Conservation (phyloP, 768 basidiomycete species). For the Cubamyces sp. region DNA sequence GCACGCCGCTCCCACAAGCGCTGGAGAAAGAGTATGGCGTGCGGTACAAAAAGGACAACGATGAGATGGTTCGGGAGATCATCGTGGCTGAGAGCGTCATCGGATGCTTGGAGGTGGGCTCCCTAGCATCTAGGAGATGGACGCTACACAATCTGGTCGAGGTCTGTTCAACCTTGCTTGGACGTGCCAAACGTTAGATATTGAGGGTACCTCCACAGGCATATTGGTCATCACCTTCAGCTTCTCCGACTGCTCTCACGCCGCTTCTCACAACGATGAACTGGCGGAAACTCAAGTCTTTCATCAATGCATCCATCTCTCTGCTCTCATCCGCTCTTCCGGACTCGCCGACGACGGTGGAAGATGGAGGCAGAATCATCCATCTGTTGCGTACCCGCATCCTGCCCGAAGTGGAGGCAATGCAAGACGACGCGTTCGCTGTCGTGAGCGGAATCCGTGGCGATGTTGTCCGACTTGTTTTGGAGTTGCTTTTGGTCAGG, state of each 20-base stretch:
- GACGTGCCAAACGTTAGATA: constrained; percentile 1
- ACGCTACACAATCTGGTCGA: constrained; percentile 52
- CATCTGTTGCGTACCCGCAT: constrained; percentile 48
- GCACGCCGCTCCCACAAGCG: constrained; percentile 48
- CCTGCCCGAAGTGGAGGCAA: constrained; percentile 50
- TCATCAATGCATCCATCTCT: constrained; percentile 39
- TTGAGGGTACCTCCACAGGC: constrained; percentile 39
- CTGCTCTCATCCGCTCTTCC: constrained; percentile 35
- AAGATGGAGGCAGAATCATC: constrained; percentile 40
- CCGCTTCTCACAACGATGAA: constrained; percentile 52
- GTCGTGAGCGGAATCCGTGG: constrained; percentile 40
- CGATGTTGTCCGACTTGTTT: constrained; percentile 45
- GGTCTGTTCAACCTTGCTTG: constrained; percentile 38
- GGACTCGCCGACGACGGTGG: constrained; percentile 5
- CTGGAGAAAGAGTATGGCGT: constrained; percentile 57
- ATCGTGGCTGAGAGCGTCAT: constrained; percentile 46
- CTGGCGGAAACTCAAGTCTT: constrained; percentile 48
- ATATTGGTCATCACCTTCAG: constrained; percentile 49
- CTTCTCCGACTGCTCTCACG: constrained; percentile 40
- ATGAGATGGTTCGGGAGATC: constrained; percentile 50
- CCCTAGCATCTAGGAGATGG: constrained; percentile 51
- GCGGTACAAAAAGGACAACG: constrained; percentile 36
- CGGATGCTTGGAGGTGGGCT: constrained; percentile 53
- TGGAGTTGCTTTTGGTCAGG: constrained; percentile 43
- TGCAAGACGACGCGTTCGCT: constrained; percentile 36